Conservation (phyloP, 495 filamentous ascomycete species). For the Hypoxylon perforatum region DNA sequence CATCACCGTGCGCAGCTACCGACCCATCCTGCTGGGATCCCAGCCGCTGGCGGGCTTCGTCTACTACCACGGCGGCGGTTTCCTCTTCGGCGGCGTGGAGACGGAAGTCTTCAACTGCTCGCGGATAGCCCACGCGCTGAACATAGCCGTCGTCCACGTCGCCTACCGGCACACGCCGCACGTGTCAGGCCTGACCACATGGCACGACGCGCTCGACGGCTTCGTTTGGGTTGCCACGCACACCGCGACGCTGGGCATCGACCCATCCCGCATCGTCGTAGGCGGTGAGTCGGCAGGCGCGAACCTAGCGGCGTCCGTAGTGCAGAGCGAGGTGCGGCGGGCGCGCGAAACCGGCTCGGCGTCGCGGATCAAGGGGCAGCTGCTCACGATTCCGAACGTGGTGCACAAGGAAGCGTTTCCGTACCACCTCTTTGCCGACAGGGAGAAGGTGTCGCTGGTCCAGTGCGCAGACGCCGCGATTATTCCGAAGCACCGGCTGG, state of each 20-base stretch:
- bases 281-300: constrained; percentile 63
- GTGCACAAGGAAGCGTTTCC: constrained; percentile 51
- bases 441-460: constrained; percentile 51
- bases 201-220: constrained; percentile 60
- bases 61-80: constrained; percentile 64
- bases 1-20: constrained; percentile 59
- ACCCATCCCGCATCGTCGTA: constrained; percentile 52
- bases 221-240: constrained; percentile 59
- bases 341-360: constrained; percentile 38
- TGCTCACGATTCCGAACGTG: constrained; percentile 58
- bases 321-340: constrained; percentile 47
- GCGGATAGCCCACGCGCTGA: constrained; percentile 46
- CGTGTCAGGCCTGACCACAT: constrained; percentile 53
- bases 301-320: constrained; percentile 55
- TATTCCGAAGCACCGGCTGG: constrained; percentile 45
- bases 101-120: constrained; percentile 62
- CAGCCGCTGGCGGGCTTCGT: constrained; percentile 56
- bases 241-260: constrained; percentile 47
- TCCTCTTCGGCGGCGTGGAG: constrained; percentile 55
- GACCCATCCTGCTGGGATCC: constrained; percentile 40
- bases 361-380: constrained; percentile 52
- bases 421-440: constrained; percentile 48
- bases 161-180: constrained; percentile 63
- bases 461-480: constrained; percentile 55
- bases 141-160: constrained; percentile 55